Evolutionary conservation across 208 protist species (phyloP), one percentile per base, ranked within the genome.

Genomic region (Wallacemonas collosoma): DNA sequence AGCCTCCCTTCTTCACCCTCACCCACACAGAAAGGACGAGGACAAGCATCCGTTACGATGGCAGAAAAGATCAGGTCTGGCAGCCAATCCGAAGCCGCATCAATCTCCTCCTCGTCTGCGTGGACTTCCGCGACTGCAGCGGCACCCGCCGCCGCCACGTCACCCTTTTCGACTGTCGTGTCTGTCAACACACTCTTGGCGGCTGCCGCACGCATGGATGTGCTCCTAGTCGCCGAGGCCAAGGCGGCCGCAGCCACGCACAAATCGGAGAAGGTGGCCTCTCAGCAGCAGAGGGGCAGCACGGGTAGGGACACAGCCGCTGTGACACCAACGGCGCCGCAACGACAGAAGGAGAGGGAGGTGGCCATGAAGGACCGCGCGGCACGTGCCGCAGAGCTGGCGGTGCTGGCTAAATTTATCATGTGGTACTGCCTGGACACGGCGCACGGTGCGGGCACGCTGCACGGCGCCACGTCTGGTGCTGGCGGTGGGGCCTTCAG

Each of bases 351-450:
- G 11, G 57, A 51, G 45, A 6, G 11, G 15, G 39, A 53, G 45
- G 40, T 50, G 44, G 1, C 14, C n/a, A 48, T 17, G 17, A 38
- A 5, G 41, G 3, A 39, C 50, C 58, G 26, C 3, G 26, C 35
- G 1, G 12, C 35, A 3, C 45, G 65, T 47, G 48, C 26, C 5
- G n/a, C 67, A 50, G 51, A 53, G 43, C 60, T 64, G 12, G 26
- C 41, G 2, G 55, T 53, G 45, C 53, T 87, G 15, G 48, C 80
- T 38, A 72, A 83, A 17, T 39, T 89, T 1, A 70, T 90, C 17
- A 51, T 78, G 38, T 86, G 80, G 80, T 90, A 89, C 72, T 90
- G 85, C 73, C 64, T 87, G 8, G 77, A 79, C 11, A 90, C 85
- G 2, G 53, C 77, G 6, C 73, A 75, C 44, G 68, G 79, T 12